Percentiles rank a stretch among this genome's conserved stretches.
phyloP scores from a whole-genome alignment of 2,329 filamentous ascomycete genomes.

The Scedosporium apiospermum region DNA sequence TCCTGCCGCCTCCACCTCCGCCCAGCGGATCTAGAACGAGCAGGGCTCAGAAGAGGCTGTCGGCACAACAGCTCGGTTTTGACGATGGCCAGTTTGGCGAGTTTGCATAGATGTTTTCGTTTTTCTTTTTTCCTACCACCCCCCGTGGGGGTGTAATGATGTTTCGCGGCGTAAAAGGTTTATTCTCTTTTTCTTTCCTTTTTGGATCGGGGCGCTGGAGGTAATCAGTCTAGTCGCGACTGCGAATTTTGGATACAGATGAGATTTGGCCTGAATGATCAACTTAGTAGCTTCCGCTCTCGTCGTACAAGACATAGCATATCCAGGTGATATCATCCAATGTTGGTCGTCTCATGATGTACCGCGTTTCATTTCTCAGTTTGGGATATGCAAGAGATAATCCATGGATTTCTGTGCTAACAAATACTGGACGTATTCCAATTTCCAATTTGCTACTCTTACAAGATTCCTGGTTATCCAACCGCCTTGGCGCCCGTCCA shows the following conservation, averaged over 20 bases:
- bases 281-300: neutral
- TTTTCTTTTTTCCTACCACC: neutral
- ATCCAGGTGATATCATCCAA: neutral
- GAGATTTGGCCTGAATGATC: no score
- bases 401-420: neutral
- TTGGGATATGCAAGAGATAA: neutral
- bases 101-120: conserved; percentile 42
- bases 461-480: neutral
- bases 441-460: neutral
- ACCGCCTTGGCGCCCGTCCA: no score
- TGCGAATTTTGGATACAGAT: no score
- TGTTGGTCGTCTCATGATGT: neutral
- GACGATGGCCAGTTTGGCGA: conserved; percentile 86
- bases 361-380: neutral
- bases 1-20: conserved; percentile 61
- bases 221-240: neutral
- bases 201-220: neutral
- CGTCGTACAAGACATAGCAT: neutral
- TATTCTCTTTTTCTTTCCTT: neutral
- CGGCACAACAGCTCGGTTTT: conserved; percentile 62
- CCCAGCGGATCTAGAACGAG: conserved; percentile 50
- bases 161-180: no score
- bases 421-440: neutral
- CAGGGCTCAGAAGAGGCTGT: conserved; percentile 33
- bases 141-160: neutral